Evolutionary conservation across 1,284 basidiomycete genomes (phyloP), one percentile per base, ranked within the genome.

Genomic region (Athelia sp.): DNA sequence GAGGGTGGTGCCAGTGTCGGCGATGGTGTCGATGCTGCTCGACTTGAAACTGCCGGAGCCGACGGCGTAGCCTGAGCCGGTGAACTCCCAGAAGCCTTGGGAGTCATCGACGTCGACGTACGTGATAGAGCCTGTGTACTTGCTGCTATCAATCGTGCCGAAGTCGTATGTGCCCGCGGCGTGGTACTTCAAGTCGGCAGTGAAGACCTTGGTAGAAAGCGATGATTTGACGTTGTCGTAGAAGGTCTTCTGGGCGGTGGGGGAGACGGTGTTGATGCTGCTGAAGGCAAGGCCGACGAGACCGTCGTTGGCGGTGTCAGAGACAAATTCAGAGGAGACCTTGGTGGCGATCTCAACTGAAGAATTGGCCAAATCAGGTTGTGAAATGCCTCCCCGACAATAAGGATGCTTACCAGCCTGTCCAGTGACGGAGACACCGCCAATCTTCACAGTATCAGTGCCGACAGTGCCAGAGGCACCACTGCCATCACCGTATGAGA

Each of bases 401-500:
- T 4, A 29, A 29, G 13, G 4, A 13, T 4, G 4, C 26, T 29
- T 29, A 29, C 26, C 26, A 21, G 65, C 65, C 55, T 71, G 70
- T 18, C 56, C 57, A 3, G 59, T 54, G 42, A 70, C 61, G 18
- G 58, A 52, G 19, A 69, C 53, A 43, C 61, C 64, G 15, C 63
- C 68, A 19, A 71, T 58, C 29, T 58, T 55, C 52, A 70, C 58
- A 32, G 50, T 58, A 48, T 70, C 67, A 11, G 57, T 62, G 58
- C 64, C 68, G n/a, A 69, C 64, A 22, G 43, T 44, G 10, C 43
- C 43, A 26, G 21, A 23, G 11, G 43, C 43, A 26, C 43, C 43
- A 23, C 21, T 23, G n/a, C 69, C 68, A 56, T 72, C 70, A 32
- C 69, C 70, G 52, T 72, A 72, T 23, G 62, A 65, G 49, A 72